A percentile compares a stretch with the other conserved stretches of the same genome.
phyloP scores from a whole-genome alignment of 495 filamentous ascomycete species.

The Glarea lozoyensis region DNA sequence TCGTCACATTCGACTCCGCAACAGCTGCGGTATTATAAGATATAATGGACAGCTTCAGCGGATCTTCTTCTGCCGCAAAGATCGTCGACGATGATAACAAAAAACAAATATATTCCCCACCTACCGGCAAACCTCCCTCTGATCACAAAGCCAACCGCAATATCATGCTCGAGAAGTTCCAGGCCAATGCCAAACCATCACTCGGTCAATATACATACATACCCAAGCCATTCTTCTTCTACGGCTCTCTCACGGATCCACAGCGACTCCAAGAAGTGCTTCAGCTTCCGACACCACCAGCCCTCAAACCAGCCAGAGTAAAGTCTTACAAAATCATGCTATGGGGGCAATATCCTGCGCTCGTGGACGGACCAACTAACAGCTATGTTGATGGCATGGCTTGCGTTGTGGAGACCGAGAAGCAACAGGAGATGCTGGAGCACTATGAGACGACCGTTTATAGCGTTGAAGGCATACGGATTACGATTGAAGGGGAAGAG shows the following conservation, averaged over 20 bases:
- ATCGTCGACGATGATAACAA: slow-evolving; percentile 10
- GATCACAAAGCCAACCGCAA: slow-evolving; percentile 8
- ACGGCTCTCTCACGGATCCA: slow-evolving; percentile 12
- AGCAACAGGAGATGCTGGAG: slow-evolving; percentile 7
- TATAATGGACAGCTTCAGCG: slow-evolving; percentile 10
- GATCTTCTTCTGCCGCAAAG: slow-evolving; percentile 7
- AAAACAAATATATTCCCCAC: slow-evolving; percentile 6
- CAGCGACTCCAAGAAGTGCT: slow-evolving; percentile 10
- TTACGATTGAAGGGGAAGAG: slow-evolving; percentile 7
- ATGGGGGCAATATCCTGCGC: slow-evolving; percentile 15
- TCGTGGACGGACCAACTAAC: slow-evolving; percentile 6
- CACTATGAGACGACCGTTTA: slow-evolving; percentile 11
- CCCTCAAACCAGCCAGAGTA: slow-evolving; percentile 13
- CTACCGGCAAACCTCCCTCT: slow-evolving; percentile 2
- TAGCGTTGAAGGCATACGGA: slow-evolving; percentile 9
- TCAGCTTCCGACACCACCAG: slow-evolving; percentile 9
- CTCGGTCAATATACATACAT: slow-evolving; percentile 9
- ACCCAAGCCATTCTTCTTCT: slow-evolving; percentile 17
- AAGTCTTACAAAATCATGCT: slow-evolving; percentile 9
- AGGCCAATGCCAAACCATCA: slow-evolving; percentile 7
- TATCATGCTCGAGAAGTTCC: slow-evolving; percentile 12
- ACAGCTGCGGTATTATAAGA: slow-evolving; percentile 7
- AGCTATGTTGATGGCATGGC: slow-evolving; percentile 11
- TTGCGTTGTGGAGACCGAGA: slow-evolving; percentile 7
- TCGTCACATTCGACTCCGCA: slow-evolving; percentile 2